Evolutionary conservation across 352 stramenopile species (phyloP), one percentile per base, ranked within the genome.

Genomic region (Phytopythium boreale): DNA sequence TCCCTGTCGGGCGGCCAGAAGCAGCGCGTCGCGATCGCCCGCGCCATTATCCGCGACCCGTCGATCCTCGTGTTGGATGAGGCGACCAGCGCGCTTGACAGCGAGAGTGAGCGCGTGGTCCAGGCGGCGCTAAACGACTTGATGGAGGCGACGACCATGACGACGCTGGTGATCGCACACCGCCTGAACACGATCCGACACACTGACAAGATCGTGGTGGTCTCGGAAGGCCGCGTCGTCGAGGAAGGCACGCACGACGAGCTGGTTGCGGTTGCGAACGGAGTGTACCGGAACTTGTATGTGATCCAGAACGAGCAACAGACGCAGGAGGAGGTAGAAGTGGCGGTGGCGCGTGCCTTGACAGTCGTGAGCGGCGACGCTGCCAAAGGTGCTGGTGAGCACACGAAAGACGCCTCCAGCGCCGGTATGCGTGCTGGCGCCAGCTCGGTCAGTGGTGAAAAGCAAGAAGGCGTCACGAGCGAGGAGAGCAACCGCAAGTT

Each of bases 51-150:
- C 26, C 79, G 79, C 19, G 80, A 96, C 37, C 90, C 90, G 1
- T 69, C 72, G 22, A 78, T 97, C 26, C 75, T 97, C n/a, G 63
- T 97, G 19, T 60, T 97, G 17, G 89, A 97, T 69, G 89, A 97
- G 61, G 90, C 89, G 15, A 97, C 89, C 26, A 86, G 68, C 59
- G 89, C 84, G 20, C 68, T 96, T 24, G 89, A 97, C 66, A 69
- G 70, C 11, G 77, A 91, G 58, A 90, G 76, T 68, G 90, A 97
- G 67, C 62, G 72, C 10, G 69, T 92, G 15, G 89, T 97, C 6
- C 90, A 97, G 55, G 64, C 68, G 0, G 84, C 88, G 22, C 75
- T 96, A 12, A 80, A 94, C 53, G 63, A 67, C 14, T 53, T 88
- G 34, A 75, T 85, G 64, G 61, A 59, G 61, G 74, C 72, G 67